phyloP scores from a whole-genome alignment of 139 green algal species.

The Chlorella sp. region DNA sequence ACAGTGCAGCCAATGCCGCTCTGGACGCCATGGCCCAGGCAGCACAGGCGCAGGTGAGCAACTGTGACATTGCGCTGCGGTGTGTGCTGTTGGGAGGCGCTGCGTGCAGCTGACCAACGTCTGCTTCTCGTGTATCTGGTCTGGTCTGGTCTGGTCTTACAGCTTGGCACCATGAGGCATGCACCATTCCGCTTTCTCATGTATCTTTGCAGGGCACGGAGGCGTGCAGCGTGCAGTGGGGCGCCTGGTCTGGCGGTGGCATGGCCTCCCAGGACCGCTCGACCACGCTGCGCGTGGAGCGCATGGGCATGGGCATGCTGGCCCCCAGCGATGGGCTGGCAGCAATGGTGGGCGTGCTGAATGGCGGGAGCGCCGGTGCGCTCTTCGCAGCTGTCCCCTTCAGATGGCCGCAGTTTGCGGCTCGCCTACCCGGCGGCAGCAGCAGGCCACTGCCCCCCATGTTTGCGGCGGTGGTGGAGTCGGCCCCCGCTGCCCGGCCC shows the following conservation, averaged over 20 bases:
- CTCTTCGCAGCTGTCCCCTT: slow-evolving; percentile 40
- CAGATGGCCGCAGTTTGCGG: slow-evolving; percentile 33
- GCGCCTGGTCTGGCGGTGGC: slow-evolving; percentile 53
- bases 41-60: slow-evolving; percentile 1
- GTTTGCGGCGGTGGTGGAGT: slow-evolving; percentile 7
- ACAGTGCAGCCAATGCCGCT: slow-evolving; percentile 54
- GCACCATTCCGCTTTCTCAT: not conserved
- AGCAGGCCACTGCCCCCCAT: slow-evolving; percentile 18
- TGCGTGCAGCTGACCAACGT: not conserved
- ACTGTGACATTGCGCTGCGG: slow-evolving; percentile 3
- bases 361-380: not conserved
- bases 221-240: slow-evolving; percentile 50
- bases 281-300: slow-evolving; percentile 56
- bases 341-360: slow-evolving; percentile 38
- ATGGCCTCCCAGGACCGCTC: slow-evolving; percentile 57
- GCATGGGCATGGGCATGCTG: slow-evolving; percentile 70
- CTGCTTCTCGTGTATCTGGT: not conserved
- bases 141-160: not conserved
- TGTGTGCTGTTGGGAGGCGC: not conserved
- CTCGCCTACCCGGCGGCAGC: too few relatives aligned
- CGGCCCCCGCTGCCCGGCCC: too few relatives aligned
- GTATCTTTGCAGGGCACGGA: slow-evolving; percentile 6
- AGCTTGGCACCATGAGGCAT: not conserved
- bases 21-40: slow-evolving; percentile 40
- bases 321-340: slow-evolving; percentile 52